phyloP scores from a whole-genome alignment of 352 stramenopile genomes.

The Pythium brassicae region DNA sequence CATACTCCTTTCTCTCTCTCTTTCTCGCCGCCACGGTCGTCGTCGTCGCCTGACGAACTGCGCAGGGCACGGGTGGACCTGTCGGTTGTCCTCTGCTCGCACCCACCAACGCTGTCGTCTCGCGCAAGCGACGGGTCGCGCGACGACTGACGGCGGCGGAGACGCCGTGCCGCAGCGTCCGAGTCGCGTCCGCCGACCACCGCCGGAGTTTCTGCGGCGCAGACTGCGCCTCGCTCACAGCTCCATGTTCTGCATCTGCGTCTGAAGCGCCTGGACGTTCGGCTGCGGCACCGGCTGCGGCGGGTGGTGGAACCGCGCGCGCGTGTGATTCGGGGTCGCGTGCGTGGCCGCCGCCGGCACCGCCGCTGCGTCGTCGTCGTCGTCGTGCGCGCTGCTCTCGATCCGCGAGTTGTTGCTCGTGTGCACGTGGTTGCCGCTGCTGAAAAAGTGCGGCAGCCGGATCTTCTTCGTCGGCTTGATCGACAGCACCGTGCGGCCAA shows the following conservation, averaged over 20 bases:
- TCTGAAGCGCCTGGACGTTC: constrained; percentile 35
- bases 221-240: constrained; percentile 30
- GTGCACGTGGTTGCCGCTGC: constrained; percentile 44
- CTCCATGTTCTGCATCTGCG: constrained; percentile 75
- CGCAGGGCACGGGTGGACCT: neutral
- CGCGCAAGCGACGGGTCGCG: no score
- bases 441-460: constrained; percentile 80
- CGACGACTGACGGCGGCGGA: no score
- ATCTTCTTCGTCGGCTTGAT: constrained; percentile 90
- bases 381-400: constrained; percentile 55
- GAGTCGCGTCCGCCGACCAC: no score
- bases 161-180: no score
- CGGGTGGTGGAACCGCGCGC: constrained; percentile 49
- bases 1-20: constrained; percentile 7
- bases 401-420: constrained; percentile 48
- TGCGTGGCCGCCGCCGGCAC: constrained; percentile 11
- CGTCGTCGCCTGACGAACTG: neutral
- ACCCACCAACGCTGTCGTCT: no score
- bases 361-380: constrained; percentile 42
- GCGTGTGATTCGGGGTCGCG: constrained; percentile 68
- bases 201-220: neutral
- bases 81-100: no score
- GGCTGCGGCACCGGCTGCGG: constrained; percentile 27
- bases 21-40: neutral
- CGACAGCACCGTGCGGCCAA: constrained; percentile 79